Evolutionary conservation across 2,329 filamentous ascomycete species (phyloP), one percentile per base, ranked within the genome.

Genomic region (Xylariaceae sp.): DNA sequence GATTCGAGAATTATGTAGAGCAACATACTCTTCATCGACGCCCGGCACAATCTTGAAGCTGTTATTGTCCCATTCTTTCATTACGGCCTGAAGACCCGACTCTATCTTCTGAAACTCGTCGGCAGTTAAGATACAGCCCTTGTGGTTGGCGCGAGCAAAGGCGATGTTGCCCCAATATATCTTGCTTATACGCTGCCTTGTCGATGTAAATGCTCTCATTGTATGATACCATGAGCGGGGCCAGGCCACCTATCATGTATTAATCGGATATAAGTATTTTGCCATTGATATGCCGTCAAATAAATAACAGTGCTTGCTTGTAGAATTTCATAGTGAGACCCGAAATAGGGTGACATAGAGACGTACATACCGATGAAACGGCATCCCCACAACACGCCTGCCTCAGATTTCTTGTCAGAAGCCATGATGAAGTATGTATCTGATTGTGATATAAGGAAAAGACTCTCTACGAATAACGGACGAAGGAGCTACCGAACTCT

Each of bases 161-260:
- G 91, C 90, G 60, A 94, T 89, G 56, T 82, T 87, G 63, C 91
- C n/a, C 91, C 10, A 82, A 81, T 64, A 95, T 92, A 66, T 95
- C 91, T 70, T 94, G 83, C 57, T 85, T 84, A 76, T 91, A 90
- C 66, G 95, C 86, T 47, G 81, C 80, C 61, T 86, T 84, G 73
- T 96, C 91, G 73, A 88, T 92, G 69, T 84, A 85, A 64, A 96
- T 87, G 50, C 84, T 89, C 67, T 87, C 86, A 72, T 96, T 96
- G 80, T 93, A 96, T 61, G 88, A 81, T 57, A 86, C 81, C 91
- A 96, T 96, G 46, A 95, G 81, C 50, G 90, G 89, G 74, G 95
- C 90, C 63, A 93, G 84, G 64, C 84, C 87, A 77, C 90, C 89
- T 88, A 65, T 54, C 43, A 24, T n/a, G 36, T 29, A 18, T 27